Percentiles rank a stretch among this genome's conserved stretches.
Conservation (phyloP, 169 alveolate species). For the Eimeria acervulina region DNA sequence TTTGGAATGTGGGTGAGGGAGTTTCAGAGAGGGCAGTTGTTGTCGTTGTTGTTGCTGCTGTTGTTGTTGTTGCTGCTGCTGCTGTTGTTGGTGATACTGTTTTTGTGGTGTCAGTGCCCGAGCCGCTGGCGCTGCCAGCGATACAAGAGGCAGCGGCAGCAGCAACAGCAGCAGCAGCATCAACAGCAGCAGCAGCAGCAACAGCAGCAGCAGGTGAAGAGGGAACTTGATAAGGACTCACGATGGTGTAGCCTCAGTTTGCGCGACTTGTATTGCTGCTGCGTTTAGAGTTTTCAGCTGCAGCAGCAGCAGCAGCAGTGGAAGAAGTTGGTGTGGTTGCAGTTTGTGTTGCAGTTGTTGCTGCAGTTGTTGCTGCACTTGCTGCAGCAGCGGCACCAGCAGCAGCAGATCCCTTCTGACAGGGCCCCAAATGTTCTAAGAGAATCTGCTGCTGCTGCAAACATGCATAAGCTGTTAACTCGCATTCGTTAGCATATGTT, state of each 20-base stretch:
- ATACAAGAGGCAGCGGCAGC: not conserved
- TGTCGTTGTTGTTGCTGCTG: not conserved
- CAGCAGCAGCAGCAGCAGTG: constrained; percentile 45
- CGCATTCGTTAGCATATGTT: constrained; percentile 68
- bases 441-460: constrained; percentile 44
- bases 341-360: constrained; percentile 4
- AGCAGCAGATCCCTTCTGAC: constrained; percentile 4
- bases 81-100: not conserved
- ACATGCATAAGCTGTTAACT: constrained; percentile 16
- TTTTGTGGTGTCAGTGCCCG: not conserved
- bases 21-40: not conserved
- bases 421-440: constrained; percentile 41
- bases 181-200: constrained; percentile 55
- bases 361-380: constrained; percentile 11
- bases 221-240: not conserved
- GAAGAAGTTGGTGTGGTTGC: not conserved
- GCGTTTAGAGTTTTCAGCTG: not conserved
- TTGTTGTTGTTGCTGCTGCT: constrained; percentile 5
- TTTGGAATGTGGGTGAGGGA: not conserved
- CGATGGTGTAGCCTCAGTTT: too few relatives aligned
- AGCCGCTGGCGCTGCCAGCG: not conserved
- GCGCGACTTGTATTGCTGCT: not conserved
- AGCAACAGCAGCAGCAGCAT: constrained; percentile 14
- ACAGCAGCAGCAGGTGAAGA: constrained; percentile 20
- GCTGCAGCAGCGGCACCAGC: constrained; percentile 34